phyloP scores from a whole-genome alignment of 1,139 yeast species.

The Scheffersomyces illinoinensis region DNA sequence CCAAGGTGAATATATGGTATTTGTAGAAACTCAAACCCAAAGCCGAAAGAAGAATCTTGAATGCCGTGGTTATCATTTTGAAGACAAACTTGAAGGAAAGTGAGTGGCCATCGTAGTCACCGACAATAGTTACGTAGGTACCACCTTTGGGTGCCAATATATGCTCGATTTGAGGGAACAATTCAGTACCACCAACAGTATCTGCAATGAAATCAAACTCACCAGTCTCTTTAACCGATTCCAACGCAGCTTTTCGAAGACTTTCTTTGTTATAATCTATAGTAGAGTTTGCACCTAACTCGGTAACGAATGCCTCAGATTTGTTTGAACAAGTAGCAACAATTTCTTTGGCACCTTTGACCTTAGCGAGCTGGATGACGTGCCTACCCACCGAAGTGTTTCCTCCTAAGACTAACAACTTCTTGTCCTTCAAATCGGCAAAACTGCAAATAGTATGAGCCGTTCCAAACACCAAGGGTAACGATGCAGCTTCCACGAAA shows the following conservation, averaged over 20 bases:
- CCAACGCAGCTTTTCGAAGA: slow-evolving; percentile 27
- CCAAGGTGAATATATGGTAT: slow-evolving; percentile 14
- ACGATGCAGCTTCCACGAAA: slow-evolving; percentile 57
- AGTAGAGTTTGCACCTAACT: slow-evolving; percentile 52
- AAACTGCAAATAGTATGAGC: slow-evolving; percentile 48
- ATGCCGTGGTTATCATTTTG: slow-evolving; percentile 1
- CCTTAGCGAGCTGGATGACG: slow-evolving; percentile 57
- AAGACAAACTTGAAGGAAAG: slow-evolving; percentile 5
- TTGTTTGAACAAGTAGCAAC: slow-evolving; percentile 41
- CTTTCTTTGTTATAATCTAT: slow-evolving; percentile 49
- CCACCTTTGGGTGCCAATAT: slow-evolving; percentile 32
- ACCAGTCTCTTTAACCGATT: slow-evolving; percentile 25
- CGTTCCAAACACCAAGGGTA: slow-evolving; percentile 59
- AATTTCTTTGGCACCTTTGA: slow-evolving; percentile 45
- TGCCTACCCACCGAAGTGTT: slow-evolving; percentile 71
- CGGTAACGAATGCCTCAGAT: slow-evolving; percentile 40
- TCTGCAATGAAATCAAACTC: slow-evolving; percentile 41
- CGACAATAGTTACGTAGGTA: slow-evolving; percentile 49
- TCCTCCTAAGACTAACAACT: slow-evolving; percentile 68
- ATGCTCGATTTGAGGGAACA: slow-evolving; percentile 20
- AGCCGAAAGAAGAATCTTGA: slow-evolving; percentile 10
- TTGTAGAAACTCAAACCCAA: slow-evolving; percentile 17
- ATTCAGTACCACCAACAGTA: slow-evolving; percentile 28
- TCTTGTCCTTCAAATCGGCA: slow-evolving; percentile 25
- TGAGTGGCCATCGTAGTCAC: slow-evolving; percentile 44